Evolutionary conservation across 2,329 filamentous ascomycete species (phyloP), one percentile per base, ranked within the genome.

Genomic region (Fusarium goolgardi): DNA sequence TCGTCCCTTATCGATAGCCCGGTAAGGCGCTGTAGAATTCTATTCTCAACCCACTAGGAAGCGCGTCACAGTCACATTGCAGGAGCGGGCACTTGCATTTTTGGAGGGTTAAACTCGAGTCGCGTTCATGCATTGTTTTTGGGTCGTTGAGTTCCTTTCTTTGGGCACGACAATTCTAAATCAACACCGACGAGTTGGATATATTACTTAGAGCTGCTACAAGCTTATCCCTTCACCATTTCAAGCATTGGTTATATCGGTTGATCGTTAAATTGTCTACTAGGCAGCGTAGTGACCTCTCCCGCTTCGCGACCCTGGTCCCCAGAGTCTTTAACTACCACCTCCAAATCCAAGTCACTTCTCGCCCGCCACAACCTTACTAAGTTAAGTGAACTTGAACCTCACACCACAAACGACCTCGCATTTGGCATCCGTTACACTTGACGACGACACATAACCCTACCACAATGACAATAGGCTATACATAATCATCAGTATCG

Each of bases 391-490:
- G 34, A 66, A 59, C 55, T 55, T 55, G 34, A 44, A 70, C 63
- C 66, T 67, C 67, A 68, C 67, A 65, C 67, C 67, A 65, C 49
- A 61, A 46, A 52, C 27, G 37, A 53, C 25, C 50, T 51, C 29
- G 9, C 43, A 44, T 25, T 49, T 31, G 35, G 13, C 25, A 27
- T 27, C 16, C 9, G n/a, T 35, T 34, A 45, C 59, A 35, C 50
- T 45, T 29, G 44, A 52, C 37, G 27, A 44, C 45, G 43, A 29
- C 43, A 31, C 29, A 20, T 32, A 46, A 11, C 35, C 41, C 29
- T 43, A 56, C 51, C 70, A 73, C 61, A 51, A 73, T 73, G 71
- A 72, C 52, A 63, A 63, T 39, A 52, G 34, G 27, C 40, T 40
- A 21, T 59, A 18, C 58, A 25, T 29, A 45, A 45, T 52, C 29